phyloP scores from a whole-genome alignment of 2,329 filamentous ascomycete genomes.

The Cladosporium oxysporum region DNA sequence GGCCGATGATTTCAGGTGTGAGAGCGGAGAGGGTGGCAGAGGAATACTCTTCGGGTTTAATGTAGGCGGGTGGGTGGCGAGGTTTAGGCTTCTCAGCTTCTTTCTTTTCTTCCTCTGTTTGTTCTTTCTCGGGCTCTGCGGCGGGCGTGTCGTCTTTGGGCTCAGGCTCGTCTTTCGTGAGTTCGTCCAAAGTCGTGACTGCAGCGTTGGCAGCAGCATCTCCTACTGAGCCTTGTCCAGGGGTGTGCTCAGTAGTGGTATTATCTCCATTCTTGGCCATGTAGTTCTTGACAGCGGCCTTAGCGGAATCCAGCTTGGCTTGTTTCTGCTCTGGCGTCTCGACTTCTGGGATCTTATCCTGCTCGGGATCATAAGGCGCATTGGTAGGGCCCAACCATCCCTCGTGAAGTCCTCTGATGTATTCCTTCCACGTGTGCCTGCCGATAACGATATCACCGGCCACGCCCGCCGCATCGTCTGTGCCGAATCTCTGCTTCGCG shows the following conservation, averaged over 20 bases:
- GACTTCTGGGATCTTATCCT: slow-evolving; percentile 18
- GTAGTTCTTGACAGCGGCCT: not conserved
- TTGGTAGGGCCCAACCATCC: slow-evolving; percentile 90
- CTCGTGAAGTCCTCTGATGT: slow-evolving; percentile 88
- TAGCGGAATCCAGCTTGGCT: slow-evolving; percentile 7
- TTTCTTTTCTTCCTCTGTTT: slow-evolving; percentile 45
- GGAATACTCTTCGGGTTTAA: slow-evolving; percentile 70
- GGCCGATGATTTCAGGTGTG: slow-evolving; percentile 71
- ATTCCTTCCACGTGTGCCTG: slow-evolving; percentile 95
- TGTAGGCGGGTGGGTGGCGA: slow-evolving; percentile 71
- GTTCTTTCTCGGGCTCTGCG: slow-evolving; percentile 33
- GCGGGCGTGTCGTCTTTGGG: slow-evolving; percentile 32
- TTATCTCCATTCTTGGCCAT: not conserved
- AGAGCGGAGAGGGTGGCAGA: slow-evolving; percentile 63
- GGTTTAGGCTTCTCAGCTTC: slow-evolving; percentile 47
- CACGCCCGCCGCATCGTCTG: slow-evolving; percentile 70
- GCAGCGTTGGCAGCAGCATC: slow-evolving; percentile 32
- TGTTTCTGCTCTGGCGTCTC: slow-evolving; percentile 13
- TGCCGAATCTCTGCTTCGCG: slow-evolving; percentile 65
- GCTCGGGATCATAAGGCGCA: slow-evolving; percentile 49
- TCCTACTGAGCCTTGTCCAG: slow-evolving; percentile 29
- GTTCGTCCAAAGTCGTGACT: slow-evolving; percentile 8
- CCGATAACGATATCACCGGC: slow-evolving; percentile 87
- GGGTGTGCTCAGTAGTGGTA: slow-evolving; percentile 20
- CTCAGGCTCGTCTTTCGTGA: slow-evolving; percentile 13